phyloP scores from a whole-genome alignment of 1,139 yeast genomes.

The Hyphopichia pseudoburtonii region DNA sequence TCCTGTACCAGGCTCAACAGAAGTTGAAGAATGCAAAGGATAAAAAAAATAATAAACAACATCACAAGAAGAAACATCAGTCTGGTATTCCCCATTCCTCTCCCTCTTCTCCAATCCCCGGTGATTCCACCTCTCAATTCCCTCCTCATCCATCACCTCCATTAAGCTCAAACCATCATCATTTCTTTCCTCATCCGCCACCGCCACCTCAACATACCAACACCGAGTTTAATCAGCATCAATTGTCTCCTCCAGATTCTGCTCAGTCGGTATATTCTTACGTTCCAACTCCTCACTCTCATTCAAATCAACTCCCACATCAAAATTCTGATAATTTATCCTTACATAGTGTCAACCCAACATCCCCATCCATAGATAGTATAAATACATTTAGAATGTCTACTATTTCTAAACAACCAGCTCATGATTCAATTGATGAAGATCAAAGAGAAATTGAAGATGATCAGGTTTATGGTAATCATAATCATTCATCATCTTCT shows the following conservation, averaged over 20 bases:
- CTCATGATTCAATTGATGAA: too few relatives aligned
- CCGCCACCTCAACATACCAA: background rate
- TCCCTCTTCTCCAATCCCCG: background rate
- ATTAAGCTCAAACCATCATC: background rate
- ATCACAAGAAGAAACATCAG: background rate
- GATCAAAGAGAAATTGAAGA: too few relatives aligned
- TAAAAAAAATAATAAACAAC: slow-evolving; percentile 12
- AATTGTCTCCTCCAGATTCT: background rate
- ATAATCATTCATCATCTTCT: slow-evolving; percentile 9
- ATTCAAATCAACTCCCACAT: background rate
- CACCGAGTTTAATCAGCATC: background rate
- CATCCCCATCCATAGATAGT: too few relatives aligned
- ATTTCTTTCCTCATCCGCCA: background rate
- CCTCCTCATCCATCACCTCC: background rate
- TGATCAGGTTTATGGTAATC: background rate
- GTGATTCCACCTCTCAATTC: background rate
- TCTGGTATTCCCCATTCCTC: background rate
- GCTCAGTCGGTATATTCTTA: background rate
- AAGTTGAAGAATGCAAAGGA: slow-evolving; percentile 19
- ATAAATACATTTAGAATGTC: too few relatives aligned
- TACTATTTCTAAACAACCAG: too few relatives aligned
- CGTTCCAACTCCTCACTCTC: background rate
- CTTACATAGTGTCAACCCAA: too few relatives aligned
- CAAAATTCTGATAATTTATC: too few relatives aligned
- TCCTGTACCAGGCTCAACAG: slow-evolving; percentile 34